Conservation (phyloP, 768 basidiomycete genomes). For the Dacryopinax spathularia region DNA sequence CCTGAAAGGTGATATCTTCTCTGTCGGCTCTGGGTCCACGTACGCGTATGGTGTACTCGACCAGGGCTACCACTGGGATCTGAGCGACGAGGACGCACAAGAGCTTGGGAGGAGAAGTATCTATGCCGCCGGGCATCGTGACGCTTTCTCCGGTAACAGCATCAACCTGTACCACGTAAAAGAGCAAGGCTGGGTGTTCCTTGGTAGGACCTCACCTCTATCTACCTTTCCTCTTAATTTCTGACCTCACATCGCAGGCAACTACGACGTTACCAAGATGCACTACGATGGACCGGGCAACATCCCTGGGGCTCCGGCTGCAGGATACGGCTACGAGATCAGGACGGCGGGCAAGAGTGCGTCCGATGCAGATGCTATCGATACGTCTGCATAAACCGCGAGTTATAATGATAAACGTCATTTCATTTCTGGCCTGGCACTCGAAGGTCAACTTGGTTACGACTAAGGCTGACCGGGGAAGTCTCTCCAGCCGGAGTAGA, state of each 20-base stretch:
- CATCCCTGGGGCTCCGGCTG: conserved; percentile 44
- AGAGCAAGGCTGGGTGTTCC: conserved; percentile 90
- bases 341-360: conserved; percentile 25
- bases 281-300: conserved; percentile 80
- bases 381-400: not conserved
- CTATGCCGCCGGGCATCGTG: conserved; percentile 91
- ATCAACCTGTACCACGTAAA: conserved; percentile 93
- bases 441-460: too few relatives aligned
- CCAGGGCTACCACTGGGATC: conserved; percentile 87
- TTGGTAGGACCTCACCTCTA: conserved; percentile 60
- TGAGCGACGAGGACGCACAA: conserved; percentile 83
- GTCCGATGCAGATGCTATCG: conserved; percentile 1
- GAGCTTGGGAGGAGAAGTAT: conserved; percentile 89
- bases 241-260: conserved; percentile 38
- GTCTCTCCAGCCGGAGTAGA: not conserved
- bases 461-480: not conserved
- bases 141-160: conserved; percentile 91
- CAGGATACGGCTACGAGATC: conserved; percentile 67
- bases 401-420: not conserved
- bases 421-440: not conserved
- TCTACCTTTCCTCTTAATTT: not conserved
- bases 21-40: conserved; percentile 94
- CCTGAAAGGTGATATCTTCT: conserved; percentile 93
- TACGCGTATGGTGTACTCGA: conserved; percentile 99
- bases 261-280: conserved; percentile 80